phyloP scores from a whole-genome alignment of 2,329 filamentous ascomycete genomes.

The Penicillium concentricum region DNA sequence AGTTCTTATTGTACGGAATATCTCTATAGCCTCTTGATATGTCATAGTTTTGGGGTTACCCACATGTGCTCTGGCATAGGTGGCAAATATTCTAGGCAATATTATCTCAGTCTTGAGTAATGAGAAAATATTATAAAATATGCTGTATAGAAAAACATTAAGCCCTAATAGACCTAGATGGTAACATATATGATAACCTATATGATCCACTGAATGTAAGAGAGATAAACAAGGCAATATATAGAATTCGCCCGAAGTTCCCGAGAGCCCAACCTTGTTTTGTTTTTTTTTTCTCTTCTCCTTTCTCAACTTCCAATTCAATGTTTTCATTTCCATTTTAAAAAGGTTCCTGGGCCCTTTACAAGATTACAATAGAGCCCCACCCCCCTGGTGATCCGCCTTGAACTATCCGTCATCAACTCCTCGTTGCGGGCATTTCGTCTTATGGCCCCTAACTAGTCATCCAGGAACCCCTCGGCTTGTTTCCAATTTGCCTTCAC shows the following conservation, averaged over 20 bases:
- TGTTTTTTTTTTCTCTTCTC: not conserved
- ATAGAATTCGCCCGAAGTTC: not conserved
- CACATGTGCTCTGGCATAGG: too few relatives aligned
- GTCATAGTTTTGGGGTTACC: too few relatives aligned
- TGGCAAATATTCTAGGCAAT: too few relatives aligned
- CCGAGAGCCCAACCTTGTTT: slow-evolving; percentile 9
- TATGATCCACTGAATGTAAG: too few relatives aligned
- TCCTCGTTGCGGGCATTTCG: slow-evolving; percentile 15
- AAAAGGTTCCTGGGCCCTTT: not conserved
- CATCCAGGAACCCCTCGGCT: not conserved
- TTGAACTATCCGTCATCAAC: slow-evolving; percentile 22
- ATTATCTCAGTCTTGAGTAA: too few relatives aligned
- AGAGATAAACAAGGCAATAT: not conserved
- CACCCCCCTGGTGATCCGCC: slow-evolving; percentile 26
- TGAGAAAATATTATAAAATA: too few relatives aligned
- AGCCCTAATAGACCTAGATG: not conserved
- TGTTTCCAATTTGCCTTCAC: not conserved
- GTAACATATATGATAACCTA: too few relatives aligned
- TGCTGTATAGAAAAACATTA: not conserved
- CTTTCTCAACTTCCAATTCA: not conserved
- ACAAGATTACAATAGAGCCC: slow-evolving; percentile 10
- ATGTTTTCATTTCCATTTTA: not conserved
- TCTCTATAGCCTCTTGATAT: too few relatives aligned
- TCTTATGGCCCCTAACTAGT: slow-evolving; percentile 15
- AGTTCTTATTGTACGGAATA: too few relatives aligned